Evolutionary conservation across 2,329 filamentous ascomycete genomes (phyloP), one percentile per base, ranked within the genome.

Genomic region (Alternaria sp.): DNA sequence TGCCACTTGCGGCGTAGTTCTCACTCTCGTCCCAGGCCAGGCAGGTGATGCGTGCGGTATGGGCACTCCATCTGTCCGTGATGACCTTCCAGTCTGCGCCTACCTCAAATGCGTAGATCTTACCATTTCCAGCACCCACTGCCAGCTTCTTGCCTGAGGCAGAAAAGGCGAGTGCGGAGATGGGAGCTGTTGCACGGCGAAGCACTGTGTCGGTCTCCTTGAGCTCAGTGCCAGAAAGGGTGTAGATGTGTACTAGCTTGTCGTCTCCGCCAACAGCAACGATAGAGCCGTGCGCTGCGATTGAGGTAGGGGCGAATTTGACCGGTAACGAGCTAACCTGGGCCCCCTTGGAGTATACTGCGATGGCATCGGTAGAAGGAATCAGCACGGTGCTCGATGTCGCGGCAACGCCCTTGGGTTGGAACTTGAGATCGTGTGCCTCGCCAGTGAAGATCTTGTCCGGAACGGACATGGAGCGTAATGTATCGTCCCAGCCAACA

Each of bases 401-500:
- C 4, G 88, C 85, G 26, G 85, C 84, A 7, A 94, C 83, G 40
- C 90, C 91, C 80, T 91, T 95, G 3, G 96, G 96, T 75, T 98
- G 96, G 17, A 90, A 90, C 3, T 88, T 85, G 19, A 97, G 86
- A 75, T 91, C 90, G 30, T 86, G 81, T 1, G 88, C 84, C 54
- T 86, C 85, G 59, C 91, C 93, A 6, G 90, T 86, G 78, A 96
- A 97, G 0, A 90, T 92, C 73, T 89, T 90, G 56, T 90, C 88
- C 1, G 89, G 86, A 62, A 91, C 86, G 68, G 97, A 93, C 36
- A 96, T 86, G 46, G 88, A 90, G 66, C 93, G 90, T 36, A 98
- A 84, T 1, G 90, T 93, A 79, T 99, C 96, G 76, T 99, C 96
- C 96, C 95, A 99, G 67, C 90, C 94, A 57, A 95, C 91, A 74